Evolutionary conservation across 23 red algal genomes (phyloP), one percentile per base, ranked within the genome.

Genomic region (Gracilaria domingensis): DNA sequence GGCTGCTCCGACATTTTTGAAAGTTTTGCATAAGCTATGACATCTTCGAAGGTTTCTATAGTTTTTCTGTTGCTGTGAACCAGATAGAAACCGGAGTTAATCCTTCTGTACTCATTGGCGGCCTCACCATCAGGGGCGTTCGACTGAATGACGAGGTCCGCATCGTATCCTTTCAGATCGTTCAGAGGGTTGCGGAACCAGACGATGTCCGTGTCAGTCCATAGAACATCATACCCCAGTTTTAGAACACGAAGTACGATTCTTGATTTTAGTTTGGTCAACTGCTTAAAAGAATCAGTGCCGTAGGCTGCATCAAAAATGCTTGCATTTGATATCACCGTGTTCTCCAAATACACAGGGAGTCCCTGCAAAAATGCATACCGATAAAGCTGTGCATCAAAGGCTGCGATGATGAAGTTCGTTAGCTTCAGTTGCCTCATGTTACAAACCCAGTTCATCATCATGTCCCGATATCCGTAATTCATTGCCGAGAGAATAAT

Each of bases 371-470:
- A 74, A 62, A 78, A 96, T 12, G 97, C 97, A 89, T 81, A 96
- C 37, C 81, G 44, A 59, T 96, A 98, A 25, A 96, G 40, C 12
- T 94, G 33, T 13, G 51, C 89, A 81, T 98, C 93, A 44, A 98
- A 83, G 24, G 97, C 97, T 56, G 93, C 90, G 16, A 98, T 64
- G 47, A 98, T 33, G 66, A 95, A 89, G 47, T 96, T 98, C 74
- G 72, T 76, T 11, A 98, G 60, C 4, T 92, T 80, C 23, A 98
- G 51, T 35, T 76, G 75, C 32, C 94, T 81, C 58, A 98, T 55
- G 58, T 98, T 98, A 73, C 97, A 98, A 47, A 96, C 93, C 82
- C 82, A 98, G 79, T 98, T 98, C 97, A 96, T 98, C 73, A 96
- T 84, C 45, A 95, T 94, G 51, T 66, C 77, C 2, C 97, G 93